Evolutionary conservation across 2,329 filamentous ascomycete genomes (phyloP).

Genomic region (Sclerotinia subarctica): DNA sequence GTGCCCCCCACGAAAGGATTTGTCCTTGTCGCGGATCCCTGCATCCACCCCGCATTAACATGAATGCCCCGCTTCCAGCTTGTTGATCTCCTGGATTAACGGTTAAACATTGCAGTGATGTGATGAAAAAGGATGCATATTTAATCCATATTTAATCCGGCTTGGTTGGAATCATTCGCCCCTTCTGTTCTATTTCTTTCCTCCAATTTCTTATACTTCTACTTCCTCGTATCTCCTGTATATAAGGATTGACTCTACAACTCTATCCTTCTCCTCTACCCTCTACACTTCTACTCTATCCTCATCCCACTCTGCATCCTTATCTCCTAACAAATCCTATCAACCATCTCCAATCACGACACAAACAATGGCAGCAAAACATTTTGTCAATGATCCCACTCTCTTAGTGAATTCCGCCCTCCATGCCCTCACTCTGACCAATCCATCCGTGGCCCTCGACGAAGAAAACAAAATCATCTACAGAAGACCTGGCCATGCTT

Average conservation of each 20-base stretch:
- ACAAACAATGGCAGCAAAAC: conserved; percentile 59
- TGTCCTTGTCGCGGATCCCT: neutral
- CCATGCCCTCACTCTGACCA: conserved; percentile 73
- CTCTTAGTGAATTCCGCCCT: conserved; percentile 76
- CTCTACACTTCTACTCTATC: neutral
- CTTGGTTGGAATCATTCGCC: neutral
- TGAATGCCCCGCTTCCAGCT: conserved; percentile 5
- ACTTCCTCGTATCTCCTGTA: neutral
- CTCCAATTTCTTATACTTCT: neutral
- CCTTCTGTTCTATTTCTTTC: conserved; percentile 7
- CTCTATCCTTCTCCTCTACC: neutral
- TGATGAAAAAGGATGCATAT: neutral
- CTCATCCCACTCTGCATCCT: neutral
- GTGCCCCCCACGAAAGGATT: neutral
- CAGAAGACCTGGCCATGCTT: conserved; percentile 54
- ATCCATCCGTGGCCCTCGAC: conserved; percentile 80
- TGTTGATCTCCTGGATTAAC: conserved; percentile 4
- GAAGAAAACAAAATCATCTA: conserved; percentile 80
- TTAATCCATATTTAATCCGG: neutral
- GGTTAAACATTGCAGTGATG: neutral
- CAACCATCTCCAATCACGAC: neutral
- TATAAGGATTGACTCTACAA: neutral
- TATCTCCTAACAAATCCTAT: neutral
- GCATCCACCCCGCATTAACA: conserved; percentile 9
- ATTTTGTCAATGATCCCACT: conserved; percentile 84